These are phyloP conservation scores for Zasmidium cellare DNA, from an alignment of 2,329 filamentous ascomycete genomes.

Conservation along the genomic window DNA sequence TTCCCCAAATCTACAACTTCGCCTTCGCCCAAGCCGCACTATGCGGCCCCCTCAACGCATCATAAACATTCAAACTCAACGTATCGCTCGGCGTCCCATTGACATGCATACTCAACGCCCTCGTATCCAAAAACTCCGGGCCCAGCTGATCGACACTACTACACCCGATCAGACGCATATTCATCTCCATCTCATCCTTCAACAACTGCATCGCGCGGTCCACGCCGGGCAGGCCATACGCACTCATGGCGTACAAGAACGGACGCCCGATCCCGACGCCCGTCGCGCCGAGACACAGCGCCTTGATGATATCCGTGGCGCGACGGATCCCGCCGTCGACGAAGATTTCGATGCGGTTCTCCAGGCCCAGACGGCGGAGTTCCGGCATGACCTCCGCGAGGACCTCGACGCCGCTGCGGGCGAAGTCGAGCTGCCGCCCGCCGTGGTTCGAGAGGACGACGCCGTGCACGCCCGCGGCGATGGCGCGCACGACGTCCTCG, in stretches of 20 bases:
- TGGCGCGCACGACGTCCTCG: constrained; percentile 87
- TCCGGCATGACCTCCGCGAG: constrained; percentile 92
- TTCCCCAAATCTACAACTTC: constrained; percentile 30
- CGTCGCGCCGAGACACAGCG: constrained; percentile 84
- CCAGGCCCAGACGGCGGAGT: constrained; percentile 46
- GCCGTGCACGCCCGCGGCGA: constrained; percentile 71
- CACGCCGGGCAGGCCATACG: constrained; percentile 84
- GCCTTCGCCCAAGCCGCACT: constrained; percentile 23
- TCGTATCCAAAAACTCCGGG: constrained; percentile 75
- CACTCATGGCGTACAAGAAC: constrained; percentile 94
- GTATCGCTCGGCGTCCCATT: constrained; percentile 63
- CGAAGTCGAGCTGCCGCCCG: constrained; percentile 88
- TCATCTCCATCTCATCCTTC: constrained; percentile 95
- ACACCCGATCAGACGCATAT: constrained; percentile 90
- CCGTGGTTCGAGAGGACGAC: constrained; percentile 97
- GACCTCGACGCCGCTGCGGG: constrained; percentile 84
- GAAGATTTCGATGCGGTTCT: constrained; percentile 74
- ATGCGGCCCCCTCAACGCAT: constrained; percentile 46
- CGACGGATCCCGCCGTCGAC: constrained; percentile 88
- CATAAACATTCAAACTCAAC: constrained; percentile 58
- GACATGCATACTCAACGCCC: constrained; percentile 65
- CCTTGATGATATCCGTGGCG: constrained; percentile 93
- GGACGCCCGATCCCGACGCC: constrained; percentile 93
- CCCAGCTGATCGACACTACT: constrained; percentile 73
- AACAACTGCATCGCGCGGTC: constrained; percentile 78